Conservation (phyloP, 306 rosid genomes). For the Citrullus colocynthis region DNA sequence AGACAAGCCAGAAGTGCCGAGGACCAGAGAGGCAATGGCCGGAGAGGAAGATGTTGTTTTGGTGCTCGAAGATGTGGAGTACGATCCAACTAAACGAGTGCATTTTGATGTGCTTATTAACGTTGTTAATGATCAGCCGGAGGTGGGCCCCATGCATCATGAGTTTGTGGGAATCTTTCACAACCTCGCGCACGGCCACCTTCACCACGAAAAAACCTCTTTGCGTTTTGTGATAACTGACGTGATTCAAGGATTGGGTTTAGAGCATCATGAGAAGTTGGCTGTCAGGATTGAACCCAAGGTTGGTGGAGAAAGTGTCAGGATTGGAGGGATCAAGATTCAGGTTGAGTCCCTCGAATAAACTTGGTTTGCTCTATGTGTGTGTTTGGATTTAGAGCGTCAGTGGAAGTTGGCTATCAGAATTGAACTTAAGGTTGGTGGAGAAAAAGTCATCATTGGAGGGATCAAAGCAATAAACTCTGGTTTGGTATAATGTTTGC, state of each 20-base stretch:
- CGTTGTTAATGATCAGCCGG: not conserved
- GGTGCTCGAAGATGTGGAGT: constrained; percentile 19
- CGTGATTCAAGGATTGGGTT: not conserved
- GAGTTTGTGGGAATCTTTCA: not conserved
- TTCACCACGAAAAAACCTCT: not conserved
- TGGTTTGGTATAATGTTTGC: too few relatives aligned
- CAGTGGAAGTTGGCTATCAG: too few relatives aligned
- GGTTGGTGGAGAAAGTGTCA: not conserved
- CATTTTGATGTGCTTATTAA: not conserved
- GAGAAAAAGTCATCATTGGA: too few relatives aligned
- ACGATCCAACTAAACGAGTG: not conserved
- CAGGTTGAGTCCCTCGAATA: not conserved
- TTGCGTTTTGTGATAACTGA: not conserved
- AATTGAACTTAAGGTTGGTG: too few relatives aligned
- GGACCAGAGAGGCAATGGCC: constrained; percentile 6
- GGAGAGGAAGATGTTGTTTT: constrained; percentile 26
- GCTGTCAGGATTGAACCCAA: not conserved
- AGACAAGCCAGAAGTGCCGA: constrained; percentile 24
- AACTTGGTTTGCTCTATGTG: too few relatives aligned
- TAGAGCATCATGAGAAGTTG: not conserved
- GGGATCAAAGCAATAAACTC: too few relatives aligned
- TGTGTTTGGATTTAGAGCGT: too few relatives aligned
- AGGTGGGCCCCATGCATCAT: too few relatives aligned
- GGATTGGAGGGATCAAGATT: not conserved
- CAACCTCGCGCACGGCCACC: not conserved